Conservation (phyloP, 2,329 filamentous ascomycete genomes). For the Stachybotrys elegans region DNA sequence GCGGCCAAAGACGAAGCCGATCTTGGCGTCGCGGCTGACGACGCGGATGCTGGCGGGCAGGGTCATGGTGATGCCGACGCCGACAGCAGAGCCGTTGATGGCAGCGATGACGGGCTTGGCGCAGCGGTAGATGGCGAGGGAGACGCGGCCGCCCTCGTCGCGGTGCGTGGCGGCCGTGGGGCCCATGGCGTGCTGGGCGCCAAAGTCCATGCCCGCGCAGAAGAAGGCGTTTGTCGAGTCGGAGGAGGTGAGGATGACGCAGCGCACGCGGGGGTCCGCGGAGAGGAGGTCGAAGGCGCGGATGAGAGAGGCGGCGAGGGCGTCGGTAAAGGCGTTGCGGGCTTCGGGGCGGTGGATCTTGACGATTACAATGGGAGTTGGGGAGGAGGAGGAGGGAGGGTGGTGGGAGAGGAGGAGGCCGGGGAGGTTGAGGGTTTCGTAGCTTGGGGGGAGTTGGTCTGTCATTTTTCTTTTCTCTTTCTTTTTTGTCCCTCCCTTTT, state of each 20-base stretch:
- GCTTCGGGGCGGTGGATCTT: conserved; percentile 60
- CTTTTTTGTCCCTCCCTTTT: too few species aligned
- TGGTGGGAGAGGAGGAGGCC: conserved; percentile 44
- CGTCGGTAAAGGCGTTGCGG: conserved; percentile 64
- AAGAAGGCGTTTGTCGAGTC: conserved; percentile 45
- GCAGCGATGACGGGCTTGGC: conserved; percentile 54
- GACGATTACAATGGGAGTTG: conserved; percentile 58
- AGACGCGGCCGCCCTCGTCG: conserved; percentile 47
- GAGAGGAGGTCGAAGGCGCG: conserved; percentile 46
- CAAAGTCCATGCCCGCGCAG: conserved; percentile 55
- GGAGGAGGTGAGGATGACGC: conserved; percentile 49
- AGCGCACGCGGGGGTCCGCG: conserved; percentile 47
- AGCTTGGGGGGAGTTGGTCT: conserved; percentile 28
- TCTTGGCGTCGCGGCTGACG: conserved; percentile 53
- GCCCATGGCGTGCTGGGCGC: conserved; percentile 22
- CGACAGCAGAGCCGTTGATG: conserved; percentile 55
- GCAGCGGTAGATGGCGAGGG: conserved; percentile 52
- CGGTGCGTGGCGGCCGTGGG: conserved; percentile 29
- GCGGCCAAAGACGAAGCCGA: conserved; percentile 70
- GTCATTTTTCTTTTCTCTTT: too few species aligned
- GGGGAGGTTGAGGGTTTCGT: conserved; percentile 35
- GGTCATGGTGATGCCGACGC: conserved; percentile 58
- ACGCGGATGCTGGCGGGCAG: conserved; percentile 49
- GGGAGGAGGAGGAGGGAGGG: conserved; percentile 42
- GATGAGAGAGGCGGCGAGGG: conserved; percentile 58